phyloP scores from a whole-genome alignment of 2,329 filamentous ascomycete species.

The Cercospora beticola region DNA sequence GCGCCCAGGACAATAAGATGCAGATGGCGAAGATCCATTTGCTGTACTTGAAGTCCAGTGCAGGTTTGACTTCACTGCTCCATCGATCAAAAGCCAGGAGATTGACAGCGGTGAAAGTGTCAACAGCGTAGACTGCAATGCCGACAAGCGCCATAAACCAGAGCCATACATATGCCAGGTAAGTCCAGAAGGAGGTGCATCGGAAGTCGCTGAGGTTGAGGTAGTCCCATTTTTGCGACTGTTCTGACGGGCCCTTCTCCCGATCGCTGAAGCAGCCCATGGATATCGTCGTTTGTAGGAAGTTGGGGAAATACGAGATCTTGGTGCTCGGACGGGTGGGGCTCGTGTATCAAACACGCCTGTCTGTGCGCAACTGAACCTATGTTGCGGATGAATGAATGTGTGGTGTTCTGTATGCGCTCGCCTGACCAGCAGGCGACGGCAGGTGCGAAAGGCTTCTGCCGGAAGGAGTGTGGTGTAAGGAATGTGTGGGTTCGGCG shows the following conservation, averaged over 20 bases:
- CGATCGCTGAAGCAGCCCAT: constrained; percentile 41
- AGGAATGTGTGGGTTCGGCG: constrained; percentile 14
- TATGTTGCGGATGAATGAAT: constrained; percentile 6
- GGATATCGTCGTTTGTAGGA: constrained; percentile 8
- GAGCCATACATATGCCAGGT: constrained; percentile 80
- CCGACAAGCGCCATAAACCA: constrained; percentile 78
- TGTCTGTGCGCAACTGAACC: neutral
- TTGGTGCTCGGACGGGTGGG: constrained; percentile 22
- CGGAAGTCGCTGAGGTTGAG: constrained; percentile 79
- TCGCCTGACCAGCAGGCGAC: constrained; percentile 27
- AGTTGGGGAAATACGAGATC: neutral
- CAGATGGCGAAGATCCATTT: constrained; percentile 95
- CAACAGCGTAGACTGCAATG: constrained; percentile 80
- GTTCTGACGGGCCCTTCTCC: constrained; percentile 42
- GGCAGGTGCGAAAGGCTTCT: constrained; percentile 1
- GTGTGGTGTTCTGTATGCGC: neutral
- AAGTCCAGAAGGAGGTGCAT: constrained; percentile 71
- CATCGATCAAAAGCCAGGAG: constrained; percentile 85
- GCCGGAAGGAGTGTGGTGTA: constrained; percentile 11
- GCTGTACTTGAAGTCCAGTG: constrained; percentile 72
- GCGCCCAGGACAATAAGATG: constrained; percentile 85
- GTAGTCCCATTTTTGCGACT: constrained; percentile 75
- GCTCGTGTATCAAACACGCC: neutral
- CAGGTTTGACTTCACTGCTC: constrained; percentile 78
- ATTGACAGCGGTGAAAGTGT: constrained; percentile 91